Base-by-base conservation (phyloP, 2,329 filamentous ascomycete genomes). In the Aspergillus ochraceus region DNA sequence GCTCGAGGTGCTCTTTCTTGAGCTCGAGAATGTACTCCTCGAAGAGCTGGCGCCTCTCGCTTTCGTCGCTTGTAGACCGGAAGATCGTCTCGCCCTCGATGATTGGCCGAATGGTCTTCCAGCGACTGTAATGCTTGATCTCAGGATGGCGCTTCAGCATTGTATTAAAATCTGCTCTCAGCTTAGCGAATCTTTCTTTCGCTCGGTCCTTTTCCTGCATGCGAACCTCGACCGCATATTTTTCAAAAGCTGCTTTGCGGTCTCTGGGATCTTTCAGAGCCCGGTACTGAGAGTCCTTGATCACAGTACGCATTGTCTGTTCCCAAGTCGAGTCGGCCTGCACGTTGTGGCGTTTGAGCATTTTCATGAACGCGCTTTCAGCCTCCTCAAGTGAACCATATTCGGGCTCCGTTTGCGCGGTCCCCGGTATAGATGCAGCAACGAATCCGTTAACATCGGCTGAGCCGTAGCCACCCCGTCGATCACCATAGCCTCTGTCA, bases 141-240 rank as follows among this genome's bases (percentile, higher is more conserved):
- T 99, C 95, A 62, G 93, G 92, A 76, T 99, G 94, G 66, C 92
- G 93, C 78, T 90, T 92, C 66, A 99, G 85, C 95, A 99, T 99
- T 57, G 89, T 93, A 67, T 90, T 90, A 77, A 99, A 99, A 81
- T 98, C 95, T 76, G 90, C 85, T 70, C 92, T 91, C 71, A 98
- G 84, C 81, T 97, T 98, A 69, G 91, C 84, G 76, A 96, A 84
- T 73, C 95, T 89, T 79, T 98, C 94, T 77, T 96, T 94, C 72
- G 93, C 93, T 68, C 90, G 90, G 76, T 96, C 92, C 81, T 96
- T 95, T 80, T 99, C 95, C 79, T 97, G 91, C 67, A 90, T 83
- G 67, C 95, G 87, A 76, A 96, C 86, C 75, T 98, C 92, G 69
- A 92, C 84, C 74, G 91, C 92, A 81, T 95, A 99, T 79, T 97